Conservation (phyloP, 768 basidiomycete genomes). For the Mycena galericulata region DNA sequence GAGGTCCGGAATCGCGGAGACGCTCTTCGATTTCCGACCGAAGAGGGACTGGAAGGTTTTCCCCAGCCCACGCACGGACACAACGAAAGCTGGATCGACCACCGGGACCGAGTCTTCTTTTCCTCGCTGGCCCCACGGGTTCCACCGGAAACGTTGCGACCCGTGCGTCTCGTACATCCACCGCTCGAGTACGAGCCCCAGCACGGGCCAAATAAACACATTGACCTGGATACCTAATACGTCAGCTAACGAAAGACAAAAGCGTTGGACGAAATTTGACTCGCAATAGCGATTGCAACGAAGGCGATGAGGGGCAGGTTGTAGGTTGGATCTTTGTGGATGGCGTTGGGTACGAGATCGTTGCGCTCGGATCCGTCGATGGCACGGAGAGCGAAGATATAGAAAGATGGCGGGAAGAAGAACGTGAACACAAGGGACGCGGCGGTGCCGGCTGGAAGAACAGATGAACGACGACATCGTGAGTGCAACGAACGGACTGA, state of each 20-base stretch:
- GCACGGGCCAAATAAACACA: constrained; percentile 78
- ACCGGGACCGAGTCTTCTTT: no score
- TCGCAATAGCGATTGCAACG: constrained; percentile 72
- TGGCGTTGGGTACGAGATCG: constrained; percentile 61
- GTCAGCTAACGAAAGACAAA: not conserved
- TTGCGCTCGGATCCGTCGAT: constrained; percentile 76
- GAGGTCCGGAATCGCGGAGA: constrained; percentile 75
- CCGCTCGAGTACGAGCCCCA: constrained; percentile 70
- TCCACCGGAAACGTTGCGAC: no score
- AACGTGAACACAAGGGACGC: constrained; percentile 71
- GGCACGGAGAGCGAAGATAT: constrained; percentile 74
- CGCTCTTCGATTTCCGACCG: constrained; percentile 45
- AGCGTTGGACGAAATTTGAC: constrained; percentile 33
- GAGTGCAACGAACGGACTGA: not conserved
- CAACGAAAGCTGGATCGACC: no score
- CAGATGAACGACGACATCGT: no score
- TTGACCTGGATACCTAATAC: constrained; percentile 64
- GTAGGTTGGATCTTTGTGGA: constrained; percentile 70
- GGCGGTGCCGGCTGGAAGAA: constrained; percentile 36
- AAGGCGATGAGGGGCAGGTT: constrained; percentile 65
- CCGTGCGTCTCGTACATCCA: constrained; percentile 61
- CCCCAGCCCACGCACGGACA: constrained; percentile 65
- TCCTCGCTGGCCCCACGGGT: no score
- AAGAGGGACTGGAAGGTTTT: constrained; percentile 70
- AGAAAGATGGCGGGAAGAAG: constrained; percentile 81